Evolutionary conservation across 2,329 filamentous ascomycete genomes (phyloP).

Genomic region (Elsinoe fawcettii): DNA sequence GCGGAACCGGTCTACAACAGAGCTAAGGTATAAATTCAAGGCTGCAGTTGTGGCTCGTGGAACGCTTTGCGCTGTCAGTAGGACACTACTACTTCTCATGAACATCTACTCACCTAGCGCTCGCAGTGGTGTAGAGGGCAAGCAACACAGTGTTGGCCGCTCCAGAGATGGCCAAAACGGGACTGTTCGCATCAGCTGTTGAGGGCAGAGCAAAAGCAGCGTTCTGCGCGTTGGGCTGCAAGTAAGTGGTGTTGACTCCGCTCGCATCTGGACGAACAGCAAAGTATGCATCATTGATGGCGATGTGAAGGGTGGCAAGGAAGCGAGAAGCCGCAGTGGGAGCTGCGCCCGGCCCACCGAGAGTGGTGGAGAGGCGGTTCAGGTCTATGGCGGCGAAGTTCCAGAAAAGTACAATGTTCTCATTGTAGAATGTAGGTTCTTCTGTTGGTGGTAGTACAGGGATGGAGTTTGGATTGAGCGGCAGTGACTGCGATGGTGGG

Average conservation of each 20-base stretch:
- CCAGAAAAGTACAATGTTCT: slow-evolving; percentile 2
- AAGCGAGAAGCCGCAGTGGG: not conserved
- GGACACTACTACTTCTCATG: not conserved
- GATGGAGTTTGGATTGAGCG: slow-evolving; percentile 1
- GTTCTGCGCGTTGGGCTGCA: not conserved
- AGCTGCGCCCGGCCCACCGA: not conserved
- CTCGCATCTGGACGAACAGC: slow-evolving; percentile 19
- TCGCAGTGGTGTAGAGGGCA: not conserved
- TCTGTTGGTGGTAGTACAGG: slow-evolving; percentile 1
- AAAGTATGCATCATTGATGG: slow-evolving; percentile 26
- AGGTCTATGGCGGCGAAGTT: not conserved
- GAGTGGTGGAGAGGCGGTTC: not conserved
- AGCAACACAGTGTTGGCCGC: not conserved
- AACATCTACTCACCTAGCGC: not conserved
- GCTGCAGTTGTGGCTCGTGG: not conserved
- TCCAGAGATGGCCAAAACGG: not conserved
- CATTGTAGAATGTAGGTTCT: slow-evolving; percentile 1
- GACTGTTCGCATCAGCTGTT: not conserved
- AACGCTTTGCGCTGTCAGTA: not conserved
- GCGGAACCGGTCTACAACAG: not conserved
- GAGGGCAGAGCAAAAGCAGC: not conserved
- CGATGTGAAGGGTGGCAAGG: slow-evolving; percentile 24
- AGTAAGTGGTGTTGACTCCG: not conserved
- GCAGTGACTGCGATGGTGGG: not conserved
- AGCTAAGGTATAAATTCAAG: not conserved